Evolutionary conservation across 208 protist genomes (phyloP), one percentile per base, ranked within the genome.

Genomic region (Leishmania lainsoni): DNA sequence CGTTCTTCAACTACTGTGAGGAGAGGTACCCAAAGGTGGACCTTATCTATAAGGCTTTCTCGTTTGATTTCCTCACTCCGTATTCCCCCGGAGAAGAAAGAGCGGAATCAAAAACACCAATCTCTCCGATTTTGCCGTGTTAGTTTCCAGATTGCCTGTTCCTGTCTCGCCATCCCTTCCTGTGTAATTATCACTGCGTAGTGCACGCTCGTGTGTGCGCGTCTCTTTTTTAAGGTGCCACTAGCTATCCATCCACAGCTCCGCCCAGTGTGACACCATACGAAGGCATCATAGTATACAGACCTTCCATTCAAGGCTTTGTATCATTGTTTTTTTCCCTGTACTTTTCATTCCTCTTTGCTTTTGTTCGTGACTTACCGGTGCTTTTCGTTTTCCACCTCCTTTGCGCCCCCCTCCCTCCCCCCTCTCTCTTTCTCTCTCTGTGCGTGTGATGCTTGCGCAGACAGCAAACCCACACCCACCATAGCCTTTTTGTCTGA

Each of bases 121-220:
- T 78, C 56, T 63, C 54, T 78, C 51, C 32, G 16, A 26, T 39
- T 78, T 70, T 56, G 29, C 66, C 10, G 10, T 17, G 12, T 79
- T 54, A 26, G 48, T 6, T 45, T 45, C 42, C 42, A 45, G 0
- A 9, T 45, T 45, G 52, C 52, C 20, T 56, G 12, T 66, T 66
- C 61, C 6, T 16, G 26, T 39, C 17, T 66, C 16, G 29, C 42
- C 6, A 45, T 45, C 3, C 42, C 42, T 45, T 45, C 20, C 66
- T 45, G 14, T 49, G 66, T 3, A 6, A 5, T n/a, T 4, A 26
- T 49, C 20, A 12, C 48, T 49, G 9, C 4, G n/a, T 45, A 17
- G 3, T 72, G 0, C 39, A 16, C 22, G 22, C 39, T 49, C 9
- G 8, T 26, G 66, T 16, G 39, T 61, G 5, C 26, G 56, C 22